These are phyloP conservation scores for Penicillium frequentans DNA, from an alignment of 2,329 filamentous ascomycete species.

Conservation along the genomic window DNA sequence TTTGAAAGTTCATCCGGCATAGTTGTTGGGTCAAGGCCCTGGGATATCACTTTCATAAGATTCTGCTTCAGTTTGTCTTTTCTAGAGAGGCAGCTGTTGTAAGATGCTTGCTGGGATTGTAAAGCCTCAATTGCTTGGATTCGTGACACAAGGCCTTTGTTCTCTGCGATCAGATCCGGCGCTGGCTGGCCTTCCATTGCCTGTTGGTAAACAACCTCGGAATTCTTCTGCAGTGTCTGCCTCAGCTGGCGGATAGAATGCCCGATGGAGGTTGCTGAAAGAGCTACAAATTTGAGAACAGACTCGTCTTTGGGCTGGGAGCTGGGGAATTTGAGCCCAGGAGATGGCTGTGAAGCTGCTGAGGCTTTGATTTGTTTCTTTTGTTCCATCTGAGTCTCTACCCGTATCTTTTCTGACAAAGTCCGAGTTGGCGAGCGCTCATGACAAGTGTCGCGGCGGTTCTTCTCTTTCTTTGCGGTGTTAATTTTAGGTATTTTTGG, in stretches of 20 bases:
- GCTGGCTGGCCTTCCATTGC: slow-evolving; percentile 37
- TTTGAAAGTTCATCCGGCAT: slow-evolving; percentile 35
- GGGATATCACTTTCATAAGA: slow-evolving; percentile 37
- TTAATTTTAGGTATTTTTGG: slow-evolving; percentile 29
- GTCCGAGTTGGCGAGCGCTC: not conserved
- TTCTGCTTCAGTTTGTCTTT: slow-evolving; percentile 36
- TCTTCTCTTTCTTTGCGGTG: slow-evolving; percentile 3
- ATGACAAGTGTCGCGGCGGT: not conserved
- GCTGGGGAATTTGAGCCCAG: slow-evolving; percentile 13
- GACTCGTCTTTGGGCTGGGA: slow-evolving; percentile 25
- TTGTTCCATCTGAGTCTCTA: not conserved
- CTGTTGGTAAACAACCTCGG: slow-evolving; percentile 38
- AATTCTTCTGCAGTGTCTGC: slow-evolving; percentile 33
- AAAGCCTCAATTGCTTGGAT: slow-evolving; percentile 40
- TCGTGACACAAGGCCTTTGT: slow-evolving; percentile 35
- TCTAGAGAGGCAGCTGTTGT: slow-evolving; percentile 28
- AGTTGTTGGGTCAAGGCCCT: slow-evolving; percentile 32
- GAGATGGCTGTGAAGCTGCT: slow-evolving; percentile 14
- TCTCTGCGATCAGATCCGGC: slow-evolving; percentile 35
- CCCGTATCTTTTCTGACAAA: not conserved
- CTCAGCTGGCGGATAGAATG: slow-evolving; percentile 30
- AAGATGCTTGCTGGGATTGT: slow-evolving; percentile 27
- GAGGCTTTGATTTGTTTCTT: not conserved
- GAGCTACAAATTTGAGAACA: slow-evolving; percentile 33
- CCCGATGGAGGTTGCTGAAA: slow-evolving; percentile 28